Percentiles rank a stretch among this genome's conserved stretches.
Conservation (phyloP, 345 rosid genomes). For the Erodium maritimum region DNA sequence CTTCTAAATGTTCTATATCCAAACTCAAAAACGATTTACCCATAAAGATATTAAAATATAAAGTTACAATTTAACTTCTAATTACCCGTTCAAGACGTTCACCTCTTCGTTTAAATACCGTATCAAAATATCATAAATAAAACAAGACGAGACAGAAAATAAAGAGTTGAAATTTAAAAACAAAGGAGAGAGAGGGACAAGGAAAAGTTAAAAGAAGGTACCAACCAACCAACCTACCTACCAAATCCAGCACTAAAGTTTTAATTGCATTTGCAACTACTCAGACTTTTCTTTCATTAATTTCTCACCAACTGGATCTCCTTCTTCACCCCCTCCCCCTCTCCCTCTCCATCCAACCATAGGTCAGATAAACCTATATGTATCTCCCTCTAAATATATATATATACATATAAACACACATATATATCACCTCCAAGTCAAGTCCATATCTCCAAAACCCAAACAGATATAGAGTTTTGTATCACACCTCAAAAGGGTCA, state of each 20-base stretch:
- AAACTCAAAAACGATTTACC: no score
- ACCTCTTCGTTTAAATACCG: no score
- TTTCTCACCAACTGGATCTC: constrained; percentile 16
- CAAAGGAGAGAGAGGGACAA: neutral
- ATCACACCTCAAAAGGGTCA: neutral
- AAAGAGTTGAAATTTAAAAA: no score
- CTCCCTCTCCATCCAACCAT: neutral
- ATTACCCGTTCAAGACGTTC: no score
- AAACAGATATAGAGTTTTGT: neutral
- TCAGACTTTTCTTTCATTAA: constrained; percentile 6
- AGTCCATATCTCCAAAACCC: neutral
- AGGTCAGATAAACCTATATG: neutral
- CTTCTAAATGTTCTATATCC: no score
- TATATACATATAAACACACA: neutral
- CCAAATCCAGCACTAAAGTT: constrained; percentile 32
- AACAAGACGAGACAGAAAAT: no score
- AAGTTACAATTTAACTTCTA: no score
- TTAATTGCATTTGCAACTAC: constrained; percentile 26
- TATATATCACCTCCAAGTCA: neutral
- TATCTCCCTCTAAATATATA: no score
- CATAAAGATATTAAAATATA: no score
- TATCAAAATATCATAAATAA: no score
- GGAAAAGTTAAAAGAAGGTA: neutral
- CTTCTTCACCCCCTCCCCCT: constrained; percentile 16
- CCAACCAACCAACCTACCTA: constrained; percentile 16